These are phyloP conservation scores for Cairneyella variabilis DNA, from an alignment of 495 filamentous ascomycete species.

Conservation along the genomic window DNA sequence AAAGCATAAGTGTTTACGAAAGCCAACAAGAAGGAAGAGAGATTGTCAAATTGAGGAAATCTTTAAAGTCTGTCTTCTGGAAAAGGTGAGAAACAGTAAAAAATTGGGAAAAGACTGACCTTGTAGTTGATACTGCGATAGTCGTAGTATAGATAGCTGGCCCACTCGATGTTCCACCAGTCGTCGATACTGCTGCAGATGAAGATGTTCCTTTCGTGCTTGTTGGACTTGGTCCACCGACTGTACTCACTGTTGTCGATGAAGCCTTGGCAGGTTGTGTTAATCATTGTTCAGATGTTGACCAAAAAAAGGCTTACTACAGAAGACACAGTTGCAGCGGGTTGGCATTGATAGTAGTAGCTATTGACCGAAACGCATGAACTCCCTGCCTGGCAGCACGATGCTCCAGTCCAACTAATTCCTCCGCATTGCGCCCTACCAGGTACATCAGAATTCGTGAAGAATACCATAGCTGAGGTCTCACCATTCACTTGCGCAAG, in stretches of 20 bases:
- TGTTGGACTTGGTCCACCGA: too few relatives aligned
- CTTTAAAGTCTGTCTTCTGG: neutral
- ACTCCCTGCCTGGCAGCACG: constrained; percentile 19
- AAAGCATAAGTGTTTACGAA: too few relatives aligned
- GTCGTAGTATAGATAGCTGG: neutral
- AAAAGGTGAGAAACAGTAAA: neutral
- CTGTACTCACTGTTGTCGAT: too few relatives aligned
- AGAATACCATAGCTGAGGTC: neutral
- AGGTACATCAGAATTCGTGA: neutral
- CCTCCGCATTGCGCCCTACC: constrained; percentile 10
- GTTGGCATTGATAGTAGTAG: constrained; percentile 31
- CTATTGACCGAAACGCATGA: constrained; percentile 21
- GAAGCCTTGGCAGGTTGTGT: too few relatives aligned
- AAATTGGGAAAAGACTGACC: neutral
- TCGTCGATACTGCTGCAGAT: neutral
- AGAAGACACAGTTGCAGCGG: constrained; percentile 7
- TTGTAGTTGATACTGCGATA: neutral
- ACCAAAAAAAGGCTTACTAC: constrained; percentile 4
- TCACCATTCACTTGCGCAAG: neutral
- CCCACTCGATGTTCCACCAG: neutral
- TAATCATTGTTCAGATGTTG: neutral
- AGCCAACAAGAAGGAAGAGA: too few relatives aligned
- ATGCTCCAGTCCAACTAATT: constrained; percentile 18
- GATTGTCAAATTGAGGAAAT: neutral
- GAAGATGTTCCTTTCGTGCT: neutral